A percentile compares a stretch with the other conserved stretches of the same genome.
Conservation (phyloP, 352 stramenopile species). For the Salisapilia sapeloensis region DNA sequence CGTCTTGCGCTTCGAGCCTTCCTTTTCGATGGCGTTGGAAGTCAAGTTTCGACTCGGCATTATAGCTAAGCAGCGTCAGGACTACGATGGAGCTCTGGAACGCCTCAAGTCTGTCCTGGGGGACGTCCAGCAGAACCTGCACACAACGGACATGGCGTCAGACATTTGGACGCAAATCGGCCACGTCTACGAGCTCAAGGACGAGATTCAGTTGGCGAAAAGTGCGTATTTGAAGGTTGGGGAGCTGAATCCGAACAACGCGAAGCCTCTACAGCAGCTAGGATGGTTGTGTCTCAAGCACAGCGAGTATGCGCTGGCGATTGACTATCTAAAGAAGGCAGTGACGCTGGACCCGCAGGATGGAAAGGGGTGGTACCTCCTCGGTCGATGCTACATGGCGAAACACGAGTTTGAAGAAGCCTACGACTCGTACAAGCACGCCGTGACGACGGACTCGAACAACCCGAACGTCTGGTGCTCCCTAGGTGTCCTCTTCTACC, state of each 20-base stretch:
- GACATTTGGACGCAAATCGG: conserved; percentile 80
- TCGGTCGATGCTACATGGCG: conserved; percentile 84
- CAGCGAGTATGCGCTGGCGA: conserved; percentile 64
- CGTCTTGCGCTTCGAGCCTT: conserved; percentile 68
- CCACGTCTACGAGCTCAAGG: conserved; percentile 77
- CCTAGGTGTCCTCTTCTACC: conserved; percentile 82
- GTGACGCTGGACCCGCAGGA: conserved; percentile 65
- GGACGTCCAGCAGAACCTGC: conserved; percentile 62
- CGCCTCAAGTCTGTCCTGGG: conserved; percentile 69
- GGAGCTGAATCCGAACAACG: conserved; percentile 71
- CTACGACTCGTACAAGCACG: conserved; percentile 83
- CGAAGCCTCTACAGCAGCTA: conserved; percentile 69
- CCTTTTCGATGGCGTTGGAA: conserved; percentile 79
- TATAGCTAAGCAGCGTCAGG: conserved; percentile 68
- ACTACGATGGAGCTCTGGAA: conserved; percentile 68
- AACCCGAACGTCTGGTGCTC: conserved; percentile 87
- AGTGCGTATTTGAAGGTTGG: conserved; percentile 76
- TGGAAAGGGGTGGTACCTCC: conserved; percentile 79
- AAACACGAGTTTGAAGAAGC: conserved; percentile 82
- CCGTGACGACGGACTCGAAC: conserved; percentile 76
- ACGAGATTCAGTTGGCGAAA: conserved; percentile 72
- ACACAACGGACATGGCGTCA: conserved; percentile 71
- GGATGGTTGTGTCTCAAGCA: conserved; percentile 76
- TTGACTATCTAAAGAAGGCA: conserved; percentile 76
- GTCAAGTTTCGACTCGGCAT: conserved; percentile 78